These are phyloP conservation scores for Caryopteris hybrid DNA, from an alignment of 305 asterid genomes.

Conservation along the genomic window DNA sequence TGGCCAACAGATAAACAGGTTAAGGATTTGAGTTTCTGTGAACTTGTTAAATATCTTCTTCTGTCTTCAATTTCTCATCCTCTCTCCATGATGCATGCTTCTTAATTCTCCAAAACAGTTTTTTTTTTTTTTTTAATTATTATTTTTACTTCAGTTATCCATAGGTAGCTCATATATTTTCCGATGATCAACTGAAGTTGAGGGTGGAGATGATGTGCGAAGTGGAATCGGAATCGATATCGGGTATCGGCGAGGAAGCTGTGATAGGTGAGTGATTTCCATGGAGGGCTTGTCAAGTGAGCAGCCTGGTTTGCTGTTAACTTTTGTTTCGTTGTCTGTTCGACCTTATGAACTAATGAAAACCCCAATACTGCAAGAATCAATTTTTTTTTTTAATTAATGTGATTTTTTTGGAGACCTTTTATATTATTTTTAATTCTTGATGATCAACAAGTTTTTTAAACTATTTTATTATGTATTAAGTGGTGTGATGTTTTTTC, in stretches of 20 bases:
- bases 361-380: conserved; percentile 30
- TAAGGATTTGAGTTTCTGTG: no score
- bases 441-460: no score
- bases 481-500: no score
- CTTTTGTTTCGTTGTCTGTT: conserved; percentile 54
- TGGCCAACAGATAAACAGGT: background rate
- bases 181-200: background rate
- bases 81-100: background rate
- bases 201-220: background rate
- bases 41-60: no score
- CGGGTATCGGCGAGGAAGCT: background rate
- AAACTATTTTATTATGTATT: no score
- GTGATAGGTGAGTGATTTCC: conserved; percentile 36
- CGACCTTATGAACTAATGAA: conserved; percentile 32
- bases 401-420: no score
- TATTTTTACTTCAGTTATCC: no score
- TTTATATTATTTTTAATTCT: no score
- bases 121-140: background rate
- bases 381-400: no score
- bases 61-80: background rate
- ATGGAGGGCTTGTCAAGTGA: conserved; percentile 41
- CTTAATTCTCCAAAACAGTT: background rate
- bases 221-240: background rate
- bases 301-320: conserved; percentile 33
- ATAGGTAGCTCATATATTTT: background rate